Percentiles rank a stretch among this genome's conserved stretches.
These are phyloP conservation scores for Salix caprea DNA, from an alignment of 345 rosid species.

Conservation along the genomic window DNA sequence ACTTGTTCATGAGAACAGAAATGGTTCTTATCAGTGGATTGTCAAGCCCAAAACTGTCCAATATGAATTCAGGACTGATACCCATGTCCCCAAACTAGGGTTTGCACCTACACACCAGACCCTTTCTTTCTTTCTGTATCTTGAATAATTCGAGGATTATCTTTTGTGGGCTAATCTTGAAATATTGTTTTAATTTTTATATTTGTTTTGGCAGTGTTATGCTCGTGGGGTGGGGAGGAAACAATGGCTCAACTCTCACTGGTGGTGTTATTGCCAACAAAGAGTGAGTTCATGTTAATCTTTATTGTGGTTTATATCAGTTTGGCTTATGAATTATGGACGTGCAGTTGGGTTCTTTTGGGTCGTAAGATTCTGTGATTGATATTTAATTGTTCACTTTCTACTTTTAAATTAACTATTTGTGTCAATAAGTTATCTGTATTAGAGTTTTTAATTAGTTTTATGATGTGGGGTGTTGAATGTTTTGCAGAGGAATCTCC, in stretches of 20 bases:
- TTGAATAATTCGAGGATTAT: background rate
- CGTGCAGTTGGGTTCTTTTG: background rate
- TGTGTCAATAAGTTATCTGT: conserved; percentile 2
- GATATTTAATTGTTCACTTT: background rate
- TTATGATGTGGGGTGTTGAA: background rate
- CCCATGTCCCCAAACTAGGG: conserved; percentile 86
- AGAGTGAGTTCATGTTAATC: conserved; percentile 53
- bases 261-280: conserved; percentile 86
- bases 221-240: conserved; percentile 99
- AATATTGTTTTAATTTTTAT: background rate
- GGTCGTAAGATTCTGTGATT: background rate
- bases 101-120: conserved; percentile 15
- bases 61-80: conserved; percentile 81
- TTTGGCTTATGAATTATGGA: background rate
- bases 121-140: background rate
- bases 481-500: conserved; percentile 69
- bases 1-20: conserved; percentile 77
- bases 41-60: conserved; percentile 84
- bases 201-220: conserved; percentile 50
- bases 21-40: conserved; percentile 78
- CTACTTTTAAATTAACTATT: background rate
- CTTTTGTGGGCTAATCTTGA: background rate
- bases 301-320: background rate
- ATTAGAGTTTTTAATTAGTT: background rate
- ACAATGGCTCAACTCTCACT: conserved; percentile 90